Evolutionary conservation across 495 filamentous ascomycete species (phyloP).

Genomic region (Evansstolkia leycettana): DNA sequence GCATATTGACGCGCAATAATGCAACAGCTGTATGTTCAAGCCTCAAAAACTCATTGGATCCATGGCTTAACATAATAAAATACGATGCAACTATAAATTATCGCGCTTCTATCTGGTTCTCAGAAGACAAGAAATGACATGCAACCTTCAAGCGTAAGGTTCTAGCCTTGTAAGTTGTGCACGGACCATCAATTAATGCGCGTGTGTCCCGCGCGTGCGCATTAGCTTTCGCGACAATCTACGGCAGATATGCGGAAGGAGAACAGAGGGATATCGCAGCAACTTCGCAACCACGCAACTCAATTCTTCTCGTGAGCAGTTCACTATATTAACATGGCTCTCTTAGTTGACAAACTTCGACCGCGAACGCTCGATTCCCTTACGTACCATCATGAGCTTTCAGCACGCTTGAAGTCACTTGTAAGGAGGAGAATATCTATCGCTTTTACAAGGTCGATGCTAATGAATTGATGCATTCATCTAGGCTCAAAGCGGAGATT

Average conservation of each 20-base stretch:
- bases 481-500: slow-evolving; percentile 91
- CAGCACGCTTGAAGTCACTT: slow-evolving; percentile 73
- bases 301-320: no score
- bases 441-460: no score
- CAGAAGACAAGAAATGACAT: no score
- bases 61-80: no score
- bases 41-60: no score
- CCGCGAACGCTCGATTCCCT: slow-evolving; percentile 80
- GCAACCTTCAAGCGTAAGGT: not conserved
- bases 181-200: slow-evolving; percentile 31
- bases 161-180: slow-evolving; percentile 6
- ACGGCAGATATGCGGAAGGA: no score
- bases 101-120: no score
- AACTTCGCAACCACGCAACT: no score
- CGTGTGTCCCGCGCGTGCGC: slow-evolving; percentile 27
- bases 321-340: slow-evolving; percentile 48
- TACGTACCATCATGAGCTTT: slow-evolving; percentile 81
- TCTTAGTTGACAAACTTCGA: slow-evolving; percentile 90
- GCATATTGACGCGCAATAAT: not conserved
- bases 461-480: slow-evolving; percentile 1
- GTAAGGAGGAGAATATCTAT: no score
- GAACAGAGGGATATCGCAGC: no score
- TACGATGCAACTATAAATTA: no score
- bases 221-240: slow-evolving; percentile 2
- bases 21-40: not conserved